A percentile compares a stretch with the other conserved stretches of the same genome.
Conservation (phyloP, 192 early-diverging fungal genomes). For the Backusella luteola region DNA sequence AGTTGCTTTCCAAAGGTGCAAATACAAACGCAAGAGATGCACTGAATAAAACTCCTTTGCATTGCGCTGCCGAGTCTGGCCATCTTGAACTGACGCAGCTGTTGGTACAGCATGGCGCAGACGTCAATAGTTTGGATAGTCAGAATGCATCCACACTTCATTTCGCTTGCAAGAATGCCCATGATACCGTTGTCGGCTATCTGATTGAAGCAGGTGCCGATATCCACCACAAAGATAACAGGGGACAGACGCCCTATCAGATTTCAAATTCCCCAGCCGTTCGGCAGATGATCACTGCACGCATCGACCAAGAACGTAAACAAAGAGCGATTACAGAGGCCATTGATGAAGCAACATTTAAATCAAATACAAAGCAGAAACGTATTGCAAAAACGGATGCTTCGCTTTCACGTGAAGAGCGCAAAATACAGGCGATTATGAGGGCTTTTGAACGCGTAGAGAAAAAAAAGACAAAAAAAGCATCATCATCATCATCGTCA, state of each 20-base stretch:
- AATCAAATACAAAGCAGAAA: constrained; percentile 13
- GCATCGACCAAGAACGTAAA: constrained; percentile 29
- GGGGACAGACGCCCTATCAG: constrained; percentile 57
- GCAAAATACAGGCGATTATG: constrained; percentile 65
- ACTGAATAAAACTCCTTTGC: constrained; percentile 61
- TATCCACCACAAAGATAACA: constrained; percentile 42
- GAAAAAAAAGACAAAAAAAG: constrained; percentile 33
- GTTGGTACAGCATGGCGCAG: constrained; percentile 56
- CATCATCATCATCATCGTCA: background rate
- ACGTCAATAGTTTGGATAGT: constrained; percentile 56
- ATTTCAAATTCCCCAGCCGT: constrained; percentile 28
- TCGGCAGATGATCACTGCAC: constrained; percentile 16
- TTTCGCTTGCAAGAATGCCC: constrained; percentile 60
- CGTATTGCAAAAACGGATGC: background rate
- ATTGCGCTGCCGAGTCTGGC: constrained; percentile 51
- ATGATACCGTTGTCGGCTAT: constrained; percentile 42
- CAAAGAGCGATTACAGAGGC: constrained; percentile 25
- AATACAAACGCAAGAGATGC: constrained; percentile 68
- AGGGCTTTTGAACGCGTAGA: constrained; percentile 62
- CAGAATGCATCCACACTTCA: constrained; percentile 65
- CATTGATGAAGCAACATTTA: constrained; percentile 29
- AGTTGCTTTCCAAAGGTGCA: constrained; percentile 58
- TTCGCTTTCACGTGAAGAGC: constrained; percentile 56
- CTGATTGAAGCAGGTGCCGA: constrained; percentile 51
- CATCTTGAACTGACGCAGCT: constrained; percentile 44